Evolutionary conservation across 73 alveolate genomes (phyloP), one percentile per base, ranked within the genome.

Genomic region (Paramecium sonneborni): DNA sequence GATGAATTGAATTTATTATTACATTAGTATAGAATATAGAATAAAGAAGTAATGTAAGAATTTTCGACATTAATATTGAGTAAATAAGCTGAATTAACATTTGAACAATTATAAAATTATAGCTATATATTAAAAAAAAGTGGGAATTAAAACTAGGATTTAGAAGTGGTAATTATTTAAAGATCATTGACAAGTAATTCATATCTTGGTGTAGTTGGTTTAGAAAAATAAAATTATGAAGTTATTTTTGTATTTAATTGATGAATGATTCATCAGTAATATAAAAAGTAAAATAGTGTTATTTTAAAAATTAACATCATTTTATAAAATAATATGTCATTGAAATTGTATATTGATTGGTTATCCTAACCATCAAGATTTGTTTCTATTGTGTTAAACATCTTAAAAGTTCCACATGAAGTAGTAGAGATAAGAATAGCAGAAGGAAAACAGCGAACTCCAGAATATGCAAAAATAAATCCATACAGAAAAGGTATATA

Each of bases 281-380:
- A n/a, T n/a, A n/a, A n/a, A n/a, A n/a, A n/a, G n/a, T n/a, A n/a
- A n/a, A n/a, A n/a, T n/a, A n/a, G n/a, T n/a, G n/a, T n/a, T n/a
- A n/a, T n/a, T n/a, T n/a, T n/a, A n/a, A n/a, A n/a, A 52, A 52
- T 52, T 52, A n/a, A 52, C 68, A 52, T 62, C 84, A 62, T 62
- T 23, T 30, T 30, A 2, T 26, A 26, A 72, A 72, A 72, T 72
- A 72, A 28, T 4, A 34, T 37, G 57, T 72, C 86, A 72, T 18
- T 72, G 26, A 72, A 72, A 37, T 72, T 72, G 24, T 72, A 72
- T 35, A 72, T 72, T 38, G 86, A 72, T 72, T 72, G 86, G 86
- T 38, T 72, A 18, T 35, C 58, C 32, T 20, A 72, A 72, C 86
- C 86, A 15, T 72, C 86, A 12, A 72, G 86, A 37, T 72, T 72